phyloP scores from a whole-genome alignment of 169 alveolate species.

The Cryptosporidium sp. region DNA sequence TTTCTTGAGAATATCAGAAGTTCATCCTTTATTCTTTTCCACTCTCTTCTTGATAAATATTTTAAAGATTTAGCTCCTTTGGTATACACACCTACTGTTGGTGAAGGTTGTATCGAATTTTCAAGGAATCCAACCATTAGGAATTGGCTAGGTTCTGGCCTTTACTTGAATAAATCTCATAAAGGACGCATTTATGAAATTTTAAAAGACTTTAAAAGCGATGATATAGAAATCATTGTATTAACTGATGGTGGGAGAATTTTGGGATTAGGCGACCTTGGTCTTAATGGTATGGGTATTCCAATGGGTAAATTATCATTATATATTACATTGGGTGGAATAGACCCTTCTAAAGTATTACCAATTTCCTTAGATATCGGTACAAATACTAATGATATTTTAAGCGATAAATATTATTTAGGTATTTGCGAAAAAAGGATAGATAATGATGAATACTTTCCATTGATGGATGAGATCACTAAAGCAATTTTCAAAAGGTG shows the following conservation, averaged over 20 bases:
- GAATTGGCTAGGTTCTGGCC: conserved; percentile 72
- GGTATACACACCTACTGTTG: conserved; percentile 82
- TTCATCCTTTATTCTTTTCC: conserved; percentile 76
- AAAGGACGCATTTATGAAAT: conserved; percentile 25
- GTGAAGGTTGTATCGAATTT: conserved; percentile 77
- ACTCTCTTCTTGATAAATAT: conserved; percentile 68
- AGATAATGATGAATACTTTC: conserved; percentile 77
- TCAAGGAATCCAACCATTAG: conserved; percentile 63
- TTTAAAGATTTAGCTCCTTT: conserved; percentile 78
- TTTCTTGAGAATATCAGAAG: conserved; percentile 76
- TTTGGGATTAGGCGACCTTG: conserved; percentile 85
- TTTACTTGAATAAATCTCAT: conserved; percentile 28
- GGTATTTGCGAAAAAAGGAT: conserved; percentile 77
- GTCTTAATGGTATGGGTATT: conserved; percentile 85
- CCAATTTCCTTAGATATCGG: conserved; percentile 82
- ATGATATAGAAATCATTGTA: conserved; percentile 81
- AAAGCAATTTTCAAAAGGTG: conserved; percentile 76
- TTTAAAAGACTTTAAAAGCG: conserved; percentile 5
- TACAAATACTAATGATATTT: conserved; percentile 74
- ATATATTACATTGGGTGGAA: conserved; percentile 81
- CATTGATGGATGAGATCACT: conserved; percentile 78
- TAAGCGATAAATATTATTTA: conserved; percentile 59
- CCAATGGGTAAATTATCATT: conserved; percentile 84
- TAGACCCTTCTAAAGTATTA: conserved; percentile 76
- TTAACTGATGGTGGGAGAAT: conserved; percentile 85